phyloP scores from a whole-genome alignment of 139 green algal species.

The Astrephomene gubernaculifera region DNA sequence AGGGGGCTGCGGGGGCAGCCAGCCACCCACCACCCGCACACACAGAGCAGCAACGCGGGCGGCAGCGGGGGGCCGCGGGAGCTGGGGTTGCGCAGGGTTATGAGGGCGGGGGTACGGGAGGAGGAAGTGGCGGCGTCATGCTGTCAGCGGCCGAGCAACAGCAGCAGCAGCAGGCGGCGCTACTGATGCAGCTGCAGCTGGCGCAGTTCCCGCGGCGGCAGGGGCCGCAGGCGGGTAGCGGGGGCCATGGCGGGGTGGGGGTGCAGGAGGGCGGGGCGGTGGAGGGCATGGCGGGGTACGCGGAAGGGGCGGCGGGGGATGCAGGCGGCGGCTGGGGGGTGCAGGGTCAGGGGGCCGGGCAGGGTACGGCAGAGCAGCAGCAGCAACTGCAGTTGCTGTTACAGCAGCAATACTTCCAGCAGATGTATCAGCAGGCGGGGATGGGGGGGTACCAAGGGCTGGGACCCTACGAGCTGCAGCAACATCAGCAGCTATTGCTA shows the following conservation, averaged over 20 bases:
- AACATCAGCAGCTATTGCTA: background rate
- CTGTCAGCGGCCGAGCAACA: background rate
- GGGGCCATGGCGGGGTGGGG: background rate
- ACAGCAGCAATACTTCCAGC: background rate
- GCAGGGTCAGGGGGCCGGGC: background rate
- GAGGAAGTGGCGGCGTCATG: background rate
- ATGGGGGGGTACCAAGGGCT: background rate
- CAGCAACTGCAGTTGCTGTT: background rate
- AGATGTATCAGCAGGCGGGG: background rate
- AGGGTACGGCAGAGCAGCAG: background rate
- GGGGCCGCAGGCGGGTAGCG: background rate
- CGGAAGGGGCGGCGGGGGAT: background rate
- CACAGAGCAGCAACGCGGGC: no score
- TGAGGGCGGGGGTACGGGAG: background rate
- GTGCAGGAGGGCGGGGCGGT: no score
- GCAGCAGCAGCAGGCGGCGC: constrained; percentile 5
- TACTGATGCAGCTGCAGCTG: background rate
- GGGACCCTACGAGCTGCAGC: no score
- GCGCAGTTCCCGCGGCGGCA: constrained; percentile 22
- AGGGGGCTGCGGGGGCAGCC: background rate
- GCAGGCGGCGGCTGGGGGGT: background rate
- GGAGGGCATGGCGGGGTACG: background rate
- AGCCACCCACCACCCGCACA: no score
- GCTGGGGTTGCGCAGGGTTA: background rate
- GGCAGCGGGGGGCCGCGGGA: background rate